Evolutionary conservation across 257 asterid genomes (phyloP).

Genomic region (Solanum dulcamara): DNA sequence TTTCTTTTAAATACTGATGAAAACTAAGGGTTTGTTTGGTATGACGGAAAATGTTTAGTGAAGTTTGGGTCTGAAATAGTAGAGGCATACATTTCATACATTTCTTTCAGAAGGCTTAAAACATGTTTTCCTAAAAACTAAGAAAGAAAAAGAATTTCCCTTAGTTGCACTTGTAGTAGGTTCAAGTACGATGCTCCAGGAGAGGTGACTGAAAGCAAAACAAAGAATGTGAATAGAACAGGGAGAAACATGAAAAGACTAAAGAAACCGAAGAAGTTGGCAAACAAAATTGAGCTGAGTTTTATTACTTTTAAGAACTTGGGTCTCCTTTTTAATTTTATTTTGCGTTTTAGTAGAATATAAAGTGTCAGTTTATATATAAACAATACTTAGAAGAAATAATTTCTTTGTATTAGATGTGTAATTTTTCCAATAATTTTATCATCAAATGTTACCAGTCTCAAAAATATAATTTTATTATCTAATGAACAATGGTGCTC

Average conservation of each 20-base stretch:
- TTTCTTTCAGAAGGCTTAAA: background rate
- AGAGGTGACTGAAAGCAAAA: background rate
- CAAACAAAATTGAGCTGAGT: background rate
- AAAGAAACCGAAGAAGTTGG: background rate
- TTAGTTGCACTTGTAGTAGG: background rate
- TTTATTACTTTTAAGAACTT: background rate
- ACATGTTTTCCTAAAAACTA: background rate
- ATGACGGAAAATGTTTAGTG: background rate
- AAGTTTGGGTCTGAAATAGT: background rate
- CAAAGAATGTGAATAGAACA: background rate
- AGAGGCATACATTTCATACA: background rate
- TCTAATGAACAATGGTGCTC: background rate
- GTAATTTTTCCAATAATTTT: background rate
- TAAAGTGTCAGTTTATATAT: background rate
- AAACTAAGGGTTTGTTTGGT: background rate
- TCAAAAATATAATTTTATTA: background rate
- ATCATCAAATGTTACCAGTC: background rate
- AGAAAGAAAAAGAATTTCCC: background rate
- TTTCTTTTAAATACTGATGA: background rate
- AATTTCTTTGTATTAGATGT: background rate
- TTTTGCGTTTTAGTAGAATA: background rate
- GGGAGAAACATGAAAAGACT: background rate
- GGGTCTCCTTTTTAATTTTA: background rate
- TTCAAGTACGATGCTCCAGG: background rate
- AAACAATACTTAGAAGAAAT: background rate